Conservation (phyloP, 2,329 filamentous ascomycete species). For the Drechslerella coelobrocha region DNA sequence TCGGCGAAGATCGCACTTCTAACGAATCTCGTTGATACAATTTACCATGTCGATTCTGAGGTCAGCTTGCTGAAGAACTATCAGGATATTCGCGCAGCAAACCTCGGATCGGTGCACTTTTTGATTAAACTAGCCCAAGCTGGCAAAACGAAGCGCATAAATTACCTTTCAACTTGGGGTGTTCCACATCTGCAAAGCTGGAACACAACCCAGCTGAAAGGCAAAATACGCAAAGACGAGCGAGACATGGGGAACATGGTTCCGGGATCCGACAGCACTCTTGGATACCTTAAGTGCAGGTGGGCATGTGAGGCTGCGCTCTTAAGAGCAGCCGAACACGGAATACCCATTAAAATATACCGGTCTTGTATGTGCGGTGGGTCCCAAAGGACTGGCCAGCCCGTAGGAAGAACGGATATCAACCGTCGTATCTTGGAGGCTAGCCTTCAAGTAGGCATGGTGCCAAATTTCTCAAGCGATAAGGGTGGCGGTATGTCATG, state of each 20-base stretch:
- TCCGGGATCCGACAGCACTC: conserved; percentile 20
- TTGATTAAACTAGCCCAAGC: conserved; percentile 16
- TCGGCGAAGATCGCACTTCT: conserved; percentile 17
- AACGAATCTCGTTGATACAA: conserved; percentile 19
- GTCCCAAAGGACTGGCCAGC: conserved; percentile 10
- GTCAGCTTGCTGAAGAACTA: conserved; percentile 30
- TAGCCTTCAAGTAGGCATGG: conserved; percentile 26
- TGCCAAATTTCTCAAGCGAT: conserved; percentile 25
- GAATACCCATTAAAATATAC: conserved; percentile 20
- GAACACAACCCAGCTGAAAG: conserved; percentile 25
- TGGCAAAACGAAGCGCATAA: conserved; percentile 21
- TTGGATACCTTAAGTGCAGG: conserved; percentile 26
- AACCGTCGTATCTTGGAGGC: conserved; percentile 29
- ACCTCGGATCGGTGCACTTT: conserved; percentile 25
- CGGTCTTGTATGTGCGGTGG: conserved; percentile 27
- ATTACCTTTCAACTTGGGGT: conserved; percentile 29
- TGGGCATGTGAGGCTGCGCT: conserved; percentile 26
- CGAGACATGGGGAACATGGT: conserved; percentile 21
- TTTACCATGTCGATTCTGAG: conserved; percentile 27
- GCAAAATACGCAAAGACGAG: conserved; percentile 20
- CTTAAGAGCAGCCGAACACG: conserved; percentile 21
- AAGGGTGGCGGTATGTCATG: conserved; percentile 32
- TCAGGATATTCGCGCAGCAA: conserved; percentile 26
- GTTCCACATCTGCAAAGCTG: conserved; percentile 26
- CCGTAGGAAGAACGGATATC: conserved; percentile 29